Evolutionary conservation across 2,329 filamentous ascomycete genomes (phyloP), one percentile per base, ranked within the genome.

Genomic region (Penicillium palitans): DNA sequence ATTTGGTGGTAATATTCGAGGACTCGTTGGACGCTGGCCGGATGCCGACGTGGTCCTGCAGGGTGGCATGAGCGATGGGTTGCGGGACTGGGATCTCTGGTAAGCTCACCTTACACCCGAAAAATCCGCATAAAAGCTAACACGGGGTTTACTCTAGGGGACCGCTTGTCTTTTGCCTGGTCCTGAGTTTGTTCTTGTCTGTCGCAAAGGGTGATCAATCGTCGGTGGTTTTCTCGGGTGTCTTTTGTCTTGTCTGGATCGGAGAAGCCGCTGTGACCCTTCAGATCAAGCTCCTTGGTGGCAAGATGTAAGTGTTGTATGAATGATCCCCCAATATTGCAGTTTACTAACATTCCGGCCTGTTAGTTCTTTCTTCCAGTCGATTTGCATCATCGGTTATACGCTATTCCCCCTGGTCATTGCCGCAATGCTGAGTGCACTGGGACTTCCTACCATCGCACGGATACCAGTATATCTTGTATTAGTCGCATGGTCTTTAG

Each of bases 21-120:
- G 79, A 25, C 66, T 87, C 42, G 80, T 86, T 37, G 86, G 84
- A 37, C 79, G 85, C 68, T 89, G 86, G 86, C 87, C 87, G 33
- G 85, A 88, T 74, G 86, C 86, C 60, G 86, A 88, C 73, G 81
- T 83, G 37, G 83, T 89, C 55, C 72, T 89, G 59, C 83, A 88
- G 72, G 83, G 84, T 56, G 85, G 80, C 48, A 96, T 97, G 91
- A 93, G 89, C 65, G 90, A 96, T 52, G 93, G 93, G 1, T 79
- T 98, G 71, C 83, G 93, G 61, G 93, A 99, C 78, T 99, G 95
- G 95, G 95, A 99, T 82, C 84, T 99, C 52, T 99, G 95, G 84
- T 86, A 78, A 65, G 78, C 64, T 53, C 29, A 29, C 4, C 15
- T 1, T 12, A 17, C 21, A 27, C 21, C 12, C 4, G 3, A 17